Conservation (phyloP, 768 basidiomycete species). For the Psilocybe azurescens region DNA sequence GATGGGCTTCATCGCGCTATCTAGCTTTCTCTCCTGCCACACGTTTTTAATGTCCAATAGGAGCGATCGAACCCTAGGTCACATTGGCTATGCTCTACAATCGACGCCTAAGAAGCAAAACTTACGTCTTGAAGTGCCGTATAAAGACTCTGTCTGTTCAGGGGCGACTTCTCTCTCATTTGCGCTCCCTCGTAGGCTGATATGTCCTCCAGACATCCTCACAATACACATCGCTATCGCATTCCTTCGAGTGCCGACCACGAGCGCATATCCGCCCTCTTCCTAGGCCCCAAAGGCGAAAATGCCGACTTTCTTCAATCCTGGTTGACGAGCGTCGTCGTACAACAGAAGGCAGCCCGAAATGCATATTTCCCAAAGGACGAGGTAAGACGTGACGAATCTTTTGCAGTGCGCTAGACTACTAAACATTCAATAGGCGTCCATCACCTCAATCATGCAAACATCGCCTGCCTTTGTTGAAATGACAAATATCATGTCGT, state of each 20-base stretch:
- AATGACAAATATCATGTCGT: neutral
- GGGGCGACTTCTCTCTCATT: neutral
- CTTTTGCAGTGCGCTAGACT: neutral
- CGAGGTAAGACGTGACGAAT: neutral
- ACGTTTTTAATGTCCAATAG: neutral
- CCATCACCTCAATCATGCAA: neutral
- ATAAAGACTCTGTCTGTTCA: neutral
- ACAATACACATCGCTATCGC: neutral
- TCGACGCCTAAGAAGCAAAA: neutral
- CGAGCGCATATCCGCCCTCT: conserved; percentile 2
- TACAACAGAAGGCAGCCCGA: neutral
- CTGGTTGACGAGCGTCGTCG: neutral
- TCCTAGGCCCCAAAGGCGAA: neutral
- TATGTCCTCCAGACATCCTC: neutral
- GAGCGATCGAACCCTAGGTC: neutral
- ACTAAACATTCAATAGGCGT: neutral
- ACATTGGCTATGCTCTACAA: neutral
- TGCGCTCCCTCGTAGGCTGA: neutral
- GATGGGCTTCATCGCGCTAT: neutral
- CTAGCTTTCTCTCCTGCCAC: neutral
- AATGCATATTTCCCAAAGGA: conserved; percentile 2
- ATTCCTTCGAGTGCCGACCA: conserved; percentile 5
- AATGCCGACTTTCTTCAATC: neutral
- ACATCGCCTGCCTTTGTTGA: neutral
- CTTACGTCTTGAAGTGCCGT: neutral